A percentile compares a stretch with the other conserved stretches of the same genome.
Evolutionary conservation across 1,284 basidiomycete genomes (phyloP).

Genomic region (Cerrena zonata): DNA sequence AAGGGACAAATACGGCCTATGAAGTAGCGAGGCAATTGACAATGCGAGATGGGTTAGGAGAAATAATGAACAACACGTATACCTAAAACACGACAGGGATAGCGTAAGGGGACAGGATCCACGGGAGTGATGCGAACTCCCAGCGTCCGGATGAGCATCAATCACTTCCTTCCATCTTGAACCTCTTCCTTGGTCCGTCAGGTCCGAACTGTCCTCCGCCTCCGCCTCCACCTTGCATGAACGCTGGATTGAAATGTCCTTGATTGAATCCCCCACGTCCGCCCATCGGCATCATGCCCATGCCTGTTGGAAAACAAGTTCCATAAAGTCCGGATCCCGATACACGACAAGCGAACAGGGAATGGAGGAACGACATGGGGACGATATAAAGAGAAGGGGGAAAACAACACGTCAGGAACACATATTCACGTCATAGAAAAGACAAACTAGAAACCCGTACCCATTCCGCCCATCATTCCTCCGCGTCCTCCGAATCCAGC

Average conservation of each 20-base stretch:
- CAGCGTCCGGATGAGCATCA: no score
- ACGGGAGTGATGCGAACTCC: no score
- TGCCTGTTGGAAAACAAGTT: conserved; percentile 28
- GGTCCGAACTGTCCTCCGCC: conserved; percentile 36
- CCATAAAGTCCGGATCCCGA: conserved; percentile 22
- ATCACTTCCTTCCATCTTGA: conserved; percentile 42
- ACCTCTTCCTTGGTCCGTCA: conserved; percentile 53
- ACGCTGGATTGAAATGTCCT: conserved; percentile 69
- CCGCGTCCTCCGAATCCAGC: conserved; percentile 18
- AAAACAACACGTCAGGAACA: conserved; percentile 13
- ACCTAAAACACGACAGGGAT: no score
- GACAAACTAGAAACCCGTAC: conserved; percentile 56
- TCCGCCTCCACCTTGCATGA: conserved; percentile 46
- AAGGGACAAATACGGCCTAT: no score
- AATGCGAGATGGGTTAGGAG: no score
- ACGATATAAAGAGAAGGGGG: conserved; percentile 15
- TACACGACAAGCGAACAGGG: conserved; percentile 9
- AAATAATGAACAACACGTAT: no score
- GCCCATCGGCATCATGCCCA: conserved; percentile 48
- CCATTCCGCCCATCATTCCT: conserved; percentile 53
- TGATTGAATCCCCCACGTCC: conserved; percentile 45
- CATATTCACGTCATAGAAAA: conserved; percentile 19
- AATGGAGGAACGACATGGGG: neutral
- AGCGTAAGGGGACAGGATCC: no score
- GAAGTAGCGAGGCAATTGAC: no score